Conservation (phyloP, 1,284 basidiomycete species). For the Chondrostereum purpureum region DNA sequence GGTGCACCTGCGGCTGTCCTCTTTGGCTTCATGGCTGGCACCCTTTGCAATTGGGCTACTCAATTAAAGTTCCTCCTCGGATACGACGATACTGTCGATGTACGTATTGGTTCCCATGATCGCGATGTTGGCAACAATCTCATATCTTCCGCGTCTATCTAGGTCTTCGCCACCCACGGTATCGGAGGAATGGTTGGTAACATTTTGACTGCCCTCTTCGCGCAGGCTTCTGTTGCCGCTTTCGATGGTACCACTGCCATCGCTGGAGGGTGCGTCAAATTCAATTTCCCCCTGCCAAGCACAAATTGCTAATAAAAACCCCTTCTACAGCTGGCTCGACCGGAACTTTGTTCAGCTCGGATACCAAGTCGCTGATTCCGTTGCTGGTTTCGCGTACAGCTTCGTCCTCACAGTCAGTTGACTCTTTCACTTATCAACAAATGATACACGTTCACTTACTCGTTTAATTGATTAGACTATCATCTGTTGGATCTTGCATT, state of each 20-base stretch:
- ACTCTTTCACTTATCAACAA: neutral
- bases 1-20: constrained; percentile 80
- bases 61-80: constrained; percentile 80
- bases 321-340: constrained; percentile 55
- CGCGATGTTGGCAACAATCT: constrained; percentile 1
- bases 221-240: constrained; percentile 38
- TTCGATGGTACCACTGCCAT: constrained; percentile 60
- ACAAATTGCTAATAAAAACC: neutral
- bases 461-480: constrained; percentile 39
- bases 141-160: constrained; percentile 4
- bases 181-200: constrained; percentile 89
- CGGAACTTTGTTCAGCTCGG: constrained; percentile 59
- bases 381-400: constrained; percentile 52
- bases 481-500: constrained; percentile 78
- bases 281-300: too few species aligned
- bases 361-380: constrained; percentile 61
- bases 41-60: constrained; percentile 89
- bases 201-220: constrained; percentile 78
- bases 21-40: constrained; percentile 82
- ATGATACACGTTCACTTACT: constrained; percentile 8
- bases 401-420: constrained; percentile 45
- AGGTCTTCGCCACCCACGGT: constrained; percentile 88
- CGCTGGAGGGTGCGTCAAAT: constrained; percentile 45
- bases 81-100: constrained; percentile 80
- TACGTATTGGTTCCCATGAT: constrained; percentile 28